Evolutionary conservation across 1,284 basidiomycete species (phyloP).

Genomic region (Fomitopsis schrenkii): DNA sequence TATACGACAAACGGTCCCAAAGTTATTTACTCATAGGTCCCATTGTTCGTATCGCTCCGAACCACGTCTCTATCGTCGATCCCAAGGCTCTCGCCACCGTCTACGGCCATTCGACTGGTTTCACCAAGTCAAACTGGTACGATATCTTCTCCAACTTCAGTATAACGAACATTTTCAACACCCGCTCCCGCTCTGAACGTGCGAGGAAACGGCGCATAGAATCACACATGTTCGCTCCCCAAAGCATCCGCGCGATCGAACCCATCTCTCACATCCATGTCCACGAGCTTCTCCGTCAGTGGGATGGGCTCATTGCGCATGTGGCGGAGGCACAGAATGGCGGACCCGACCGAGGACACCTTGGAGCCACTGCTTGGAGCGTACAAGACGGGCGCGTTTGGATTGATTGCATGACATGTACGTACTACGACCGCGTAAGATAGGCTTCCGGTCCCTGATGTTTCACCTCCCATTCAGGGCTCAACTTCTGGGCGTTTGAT

Average conservation of each 20-base stretch:
- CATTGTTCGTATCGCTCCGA: constrained; percentile 77
- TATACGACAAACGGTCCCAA: too few species aligned
- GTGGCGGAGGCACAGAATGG: background rate
- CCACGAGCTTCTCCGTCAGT: constrained; percentile 56
- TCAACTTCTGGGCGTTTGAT: constrained; percentile 46
- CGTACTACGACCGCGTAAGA: background rate
- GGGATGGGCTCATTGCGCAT: constrained; percentile 60
- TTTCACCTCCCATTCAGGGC: constrained; percentile 29
- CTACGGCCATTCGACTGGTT: constrained; percentile 72
- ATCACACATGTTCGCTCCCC: constrained; percentile 79
- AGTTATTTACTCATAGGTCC: constrained; percentile 35
- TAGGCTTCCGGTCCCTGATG: background rate
- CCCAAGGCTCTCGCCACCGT: constrained; percentile 68
- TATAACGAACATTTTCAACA: constrained; percentile 45
- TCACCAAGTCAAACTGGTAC: constrained; percentile 73
- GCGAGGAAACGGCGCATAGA: constrained; percentile 84
- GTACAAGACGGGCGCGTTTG: constrained; percentile 56
- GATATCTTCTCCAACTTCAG: constrained; percentile 57
- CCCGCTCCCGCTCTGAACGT: constrained; percentile 66
- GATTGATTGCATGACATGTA: constrained; percentile 65
- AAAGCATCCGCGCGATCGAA: constrained; percentile 74
- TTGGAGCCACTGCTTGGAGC: constrained; percentile 57
- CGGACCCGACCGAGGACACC: constrained; percentile 39
- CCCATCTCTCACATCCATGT: constrained; percentile 66
- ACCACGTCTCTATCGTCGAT: constrained; percentile 80